Base-by-base conservation (phyloP, 2,329 filamentous ascomycete species). In the Verticillium tricorpus region DNA sequence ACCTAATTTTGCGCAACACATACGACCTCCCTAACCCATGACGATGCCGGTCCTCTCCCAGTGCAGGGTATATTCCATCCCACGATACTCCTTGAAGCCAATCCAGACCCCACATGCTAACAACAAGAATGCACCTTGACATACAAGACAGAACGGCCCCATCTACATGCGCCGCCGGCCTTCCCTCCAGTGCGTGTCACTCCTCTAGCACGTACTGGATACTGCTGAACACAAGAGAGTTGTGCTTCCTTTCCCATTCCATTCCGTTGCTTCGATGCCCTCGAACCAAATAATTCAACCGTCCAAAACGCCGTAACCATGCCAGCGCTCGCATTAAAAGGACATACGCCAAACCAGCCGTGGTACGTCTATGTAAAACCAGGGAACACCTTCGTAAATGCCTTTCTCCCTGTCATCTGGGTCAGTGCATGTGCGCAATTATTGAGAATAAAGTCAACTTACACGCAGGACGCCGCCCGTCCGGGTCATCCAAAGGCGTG, bases 341-440 rank as follows among this genome's bases (percentile, higher is more conserved):
- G 34, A 25, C 45, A 56, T 56, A 39, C 52, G 22, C 57, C 19
- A 65, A 50, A 50, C 22, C 40, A 50, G 40, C 22, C n/a, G 19
- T 5, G 7, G 17, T n/a, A 11, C 40, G 40, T 50, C 40, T 55
- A 69, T 31, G 63, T 60, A 37, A 77, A 73, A 25, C 76, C 75
- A 5, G 79, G 79, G 60, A 81, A 81, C 59, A 81, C 71, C 54
- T 78, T 79, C 39, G 75, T 72, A 60, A 79, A 69, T 59, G 72
- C 74, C 61, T 74, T 77, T 59, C 76, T 76, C 79, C 79, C 79
- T 81, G 60, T 2, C 32, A 5, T 32, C 5, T 55, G 40, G 52
- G 60, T 60, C 40, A 56, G 64, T 40, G 5, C 9, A 15, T 9
- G 19, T 37, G 22, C n/a, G 58, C 56, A 56, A 39, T n/a, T 40